phyloP scores from a whole-genome alignment of 441 rosid genomes.

The Pelargonium citronellum region DNA sequence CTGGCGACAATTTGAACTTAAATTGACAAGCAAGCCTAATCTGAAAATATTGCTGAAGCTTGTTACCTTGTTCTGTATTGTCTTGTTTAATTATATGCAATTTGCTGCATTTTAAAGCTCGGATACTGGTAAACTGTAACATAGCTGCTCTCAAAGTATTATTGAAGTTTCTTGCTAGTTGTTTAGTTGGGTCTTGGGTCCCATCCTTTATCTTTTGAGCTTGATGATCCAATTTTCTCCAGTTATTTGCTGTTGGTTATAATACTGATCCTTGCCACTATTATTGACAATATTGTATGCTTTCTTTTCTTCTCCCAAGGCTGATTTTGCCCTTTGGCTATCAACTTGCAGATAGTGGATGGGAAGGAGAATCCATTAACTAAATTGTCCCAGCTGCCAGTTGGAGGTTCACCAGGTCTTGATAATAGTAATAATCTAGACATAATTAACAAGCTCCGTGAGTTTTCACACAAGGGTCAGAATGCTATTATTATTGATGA shows the following conservation, averaged over 20 bases:
- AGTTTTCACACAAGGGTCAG: slow-evolving; percentile 31
- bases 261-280: no score
- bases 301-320: no score
- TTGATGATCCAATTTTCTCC: no score
- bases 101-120: slow-evolving; percentile 3
- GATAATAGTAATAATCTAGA: slow-evolving; percentile 20
- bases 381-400: slow-evolving; percentile 20
- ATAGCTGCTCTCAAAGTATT: background rate
- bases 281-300: no score
- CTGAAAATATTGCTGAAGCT: background rate
- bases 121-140: background rate
- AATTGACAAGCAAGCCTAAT: background rate
- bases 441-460: slow-evolving; percentile 30
- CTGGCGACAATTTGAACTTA: background rate
- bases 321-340: no score
- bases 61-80: background rate
- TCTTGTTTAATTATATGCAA: background rate
- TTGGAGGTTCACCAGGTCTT: no score
- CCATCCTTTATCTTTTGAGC: no score
- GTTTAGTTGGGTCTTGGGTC: background rate
- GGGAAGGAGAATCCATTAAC: background rate
- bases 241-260: no score
- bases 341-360: no score
- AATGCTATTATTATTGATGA: slow-evolving; percentile 46
- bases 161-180: background rate